Evolutionary conservation across 305 asterid species (phyloP).

Genomic region (Ajuga reptans): DNA sequence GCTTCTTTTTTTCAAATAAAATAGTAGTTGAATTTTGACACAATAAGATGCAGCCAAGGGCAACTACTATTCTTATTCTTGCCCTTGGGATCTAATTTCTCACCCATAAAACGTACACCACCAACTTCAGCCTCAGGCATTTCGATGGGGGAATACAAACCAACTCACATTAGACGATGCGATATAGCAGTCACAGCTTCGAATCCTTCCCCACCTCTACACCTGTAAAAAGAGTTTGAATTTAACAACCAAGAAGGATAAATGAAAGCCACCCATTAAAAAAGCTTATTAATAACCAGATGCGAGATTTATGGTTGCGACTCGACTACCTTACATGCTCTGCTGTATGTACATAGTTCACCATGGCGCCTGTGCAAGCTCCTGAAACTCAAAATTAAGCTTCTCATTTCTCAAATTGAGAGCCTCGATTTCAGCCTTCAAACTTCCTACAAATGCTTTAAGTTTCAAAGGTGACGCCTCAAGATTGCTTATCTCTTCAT

Average conservation of each 20-base stretch:
- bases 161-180: neutral
- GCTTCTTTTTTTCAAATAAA: too few species aligned
- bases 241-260: neutral
- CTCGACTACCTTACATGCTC: neutral
- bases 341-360: constrained; percentile 12
- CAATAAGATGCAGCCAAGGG: too few species aligned
- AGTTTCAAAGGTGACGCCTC: constrained; percentile 28
- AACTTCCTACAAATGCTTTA: constrained; percentile 20
- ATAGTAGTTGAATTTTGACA: too few species aligned
- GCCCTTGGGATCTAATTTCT: too few species aligned
- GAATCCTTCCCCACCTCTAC: neutral
- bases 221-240: neutral
- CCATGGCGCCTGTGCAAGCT: constrained; percentile 47
- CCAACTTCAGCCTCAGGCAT: too few species aligned
- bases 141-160: too few species aligned
- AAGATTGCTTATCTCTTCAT: constrained; percentile 17
- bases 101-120: too few species aligned
- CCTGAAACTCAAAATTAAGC: constrained; percentile 28
- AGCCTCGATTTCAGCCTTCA: constrained; percentile 32
- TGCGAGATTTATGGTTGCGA: neutral
- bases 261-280: neutral
- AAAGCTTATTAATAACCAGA: neutral
- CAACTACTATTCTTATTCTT: too few species aligned
- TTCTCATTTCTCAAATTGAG: constrained; percentile 27
- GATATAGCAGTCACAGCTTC: neutral